Base-by-base conservation (phyloP, 805 yeast genomes). In the Wickerhamomyces alni region DNA sequence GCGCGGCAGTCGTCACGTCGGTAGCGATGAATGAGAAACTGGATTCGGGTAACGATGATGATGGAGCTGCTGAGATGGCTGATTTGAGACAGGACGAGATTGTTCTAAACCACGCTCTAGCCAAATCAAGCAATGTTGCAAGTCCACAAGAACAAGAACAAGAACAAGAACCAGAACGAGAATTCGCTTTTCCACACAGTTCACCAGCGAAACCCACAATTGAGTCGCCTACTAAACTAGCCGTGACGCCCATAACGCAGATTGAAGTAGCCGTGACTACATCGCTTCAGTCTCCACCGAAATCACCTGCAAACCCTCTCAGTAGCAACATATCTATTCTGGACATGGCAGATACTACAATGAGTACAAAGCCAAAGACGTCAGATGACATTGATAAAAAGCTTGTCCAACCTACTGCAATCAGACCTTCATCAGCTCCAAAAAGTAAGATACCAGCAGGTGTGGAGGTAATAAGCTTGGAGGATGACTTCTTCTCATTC, bases 401-500 rank as follows among this genome's bases (percentile, higher is more conserved):
- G n/a, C n/a, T n/a, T n/a, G n/a, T n/a, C n/a, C n/a, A n/a, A n/a
- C n/a, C n/a, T n/a, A n/a, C n/a, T n/a, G n/a, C n/a, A n/a, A n/a
- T n/a, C n/a, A n/a, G n/a, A n/a, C n/a, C n/a, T n/a, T n/a, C n/a
- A n/a, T n/a, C n/a, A n/a, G n/a, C n/a, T n/a, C n/a, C n/a, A n/a
- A 21, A 21, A 7, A 21, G 9, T 9, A 16, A 13, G 10, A 9
- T 24, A 25, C 36, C 30, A 21, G 12, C 10, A 33, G 27, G 24
- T 17, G 26, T 25, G 8, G 26, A 38, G 12, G 30, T 17, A 8
- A 13, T 29, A 16, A 33, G 38, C 24, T 11, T 53, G 2, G 57
- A 54, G 16, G 58, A 55, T 37, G 59, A 55, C 38, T 55, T 55
- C 41, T 55, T 55, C 37, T 46, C 57, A 2, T 26, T 13, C n/a